Conservation (phyloP, 2,329 filamentous ascomycete species). For the Apiospora aurea region DNA sequence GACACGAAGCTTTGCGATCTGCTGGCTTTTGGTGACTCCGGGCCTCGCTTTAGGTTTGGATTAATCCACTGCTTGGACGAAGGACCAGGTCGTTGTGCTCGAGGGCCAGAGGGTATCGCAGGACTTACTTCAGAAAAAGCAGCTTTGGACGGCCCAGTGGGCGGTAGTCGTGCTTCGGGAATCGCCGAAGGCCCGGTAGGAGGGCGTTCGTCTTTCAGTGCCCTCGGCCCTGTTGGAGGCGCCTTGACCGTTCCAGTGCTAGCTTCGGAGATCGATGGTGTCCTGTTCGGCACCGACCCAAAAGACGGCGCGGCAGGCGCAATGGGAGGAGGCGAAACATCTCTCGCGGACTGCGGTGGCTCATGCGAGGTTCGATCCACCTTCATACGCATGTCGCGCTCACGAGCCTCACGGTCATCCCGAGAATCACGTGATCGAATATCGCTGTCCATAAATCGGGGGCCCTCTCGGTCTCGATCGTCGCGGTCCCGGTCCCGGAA, state of each 20-base stretch:
- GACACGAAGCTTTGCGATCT: constrained; percentile 57
- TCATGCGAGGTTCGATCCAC: constrained; percentile 61
- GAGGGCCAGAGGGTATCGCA: constrained; percentile 60
- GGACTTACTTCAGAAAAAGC: constrained; percentile 51
- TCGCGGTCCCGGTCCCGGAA: constrained; percentile 62
- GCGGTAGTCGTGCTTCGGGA: constrained; percentile 46
- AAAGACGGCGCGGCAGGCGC: constrained; percentile 66
- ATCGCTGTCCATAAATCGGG: constrained; percentile 46
- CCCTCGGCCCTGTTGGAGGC: constrained; percentile 61
- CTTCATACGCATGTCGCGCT: constrained; percentile 52
- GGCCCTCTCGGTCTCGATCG: constrained; percentile 46
- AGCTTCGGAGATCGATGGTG: constrained; percentile 44
- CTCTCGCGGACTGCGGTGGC: constrained; percentile 52
- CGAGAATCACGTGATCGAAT: constrained; percentile 51
- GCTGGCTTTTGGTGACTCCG: constrained; percentile 60
- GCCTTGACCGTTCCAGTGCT: constrained; percentile 52
- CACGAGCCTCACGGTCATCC: constrained; percentile 58
- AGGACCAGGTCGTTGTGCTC: constrained; percentile 57
- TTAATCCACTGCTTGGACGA: constrained; percentile 69
- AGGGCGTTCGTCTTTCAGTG: constrained; percentile 56
- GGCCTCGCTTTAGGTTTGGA: constrained; percentile 54
- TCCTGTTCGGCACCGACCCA: constrained; percentile 60
- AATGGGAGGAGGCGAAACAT: constrained; percentile 63
- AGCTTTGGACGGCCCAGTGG: constrained; percentile 53
- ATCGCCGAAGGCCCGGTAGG: constrained; percentile 49